These are phyloP conservation scores for Melampsora larici-populina DNA, from an alignment of 1,284 basidiomycete species.

Conservation along the genomic window DNA sequence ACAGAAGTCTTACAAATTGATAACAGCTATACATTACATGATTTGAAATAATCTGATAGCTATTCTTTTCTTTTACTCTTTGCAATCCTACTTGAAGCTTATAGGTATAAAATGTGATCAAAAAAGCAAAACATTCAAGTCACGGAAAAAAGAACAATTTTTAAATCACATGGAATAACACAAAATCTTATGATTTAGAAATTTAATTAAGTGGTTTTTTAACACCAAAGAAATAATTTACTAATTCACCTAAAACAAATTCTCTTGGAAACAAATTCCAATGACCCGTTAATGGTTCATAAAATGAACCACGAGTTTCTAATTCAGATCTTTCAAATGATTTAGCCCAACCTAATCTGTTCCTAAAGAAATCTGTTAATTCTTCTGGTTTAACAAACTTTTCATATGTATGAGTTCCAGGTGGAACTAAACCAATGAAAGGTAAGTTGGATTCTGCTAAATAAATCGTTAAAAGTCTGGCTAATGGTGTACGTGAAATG, in stretches of 20 bases:
- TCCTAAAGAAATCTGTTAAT: slow-evolving; percentile 76
- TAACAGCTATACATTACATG: background rate
- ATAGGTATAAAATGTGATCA: background rate
- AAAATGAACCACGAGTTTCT: slow-evolving; percentile 76
- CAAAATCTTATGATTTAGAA: too few relatives aligned
- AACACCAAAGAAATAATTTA: slow-evolving; percentile 62
- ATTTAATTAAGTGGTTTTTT: slow-evolving; percentile 45
- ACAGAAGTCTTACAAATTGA: background rate
- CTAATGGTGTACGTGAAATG: slow-evolving; percentile 86
- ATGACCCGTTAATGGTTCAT: slow-evolving; percentile 68
- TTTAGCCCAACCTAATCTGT: slow-evolving; percentile 57
- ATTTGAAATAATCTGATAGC: background rate
- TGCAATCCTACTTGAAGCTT: background rate
- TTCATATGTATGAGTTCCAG: slow-evolving; percentile 84
- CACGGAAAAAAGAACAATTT: background rate
- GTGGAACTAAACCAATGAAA: slow-evolving; percentile 70
- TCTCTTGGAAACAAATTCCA: slow-evolving; percentile 69
- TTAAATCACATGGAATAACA: background rate
- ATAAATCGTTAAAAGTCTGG: slow-evolving; percentile 84
- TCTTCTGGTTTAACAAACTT: slow-evolving; percentile 90
- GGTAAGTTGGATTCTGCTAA: slow-evolving; percentile 71
- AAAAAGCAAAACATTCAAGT: too few relatives aligned
- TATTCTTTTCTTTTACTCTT: background rate
- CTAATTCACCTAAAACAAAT: slow-evolving; percentile 64
- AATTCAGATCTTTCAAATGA: slow-evolving; percentile 61